Evolutionary conservation across 495 filamentous ascomycete species (phyloP).

Genomic region (Glonium stellatum): DNA sequence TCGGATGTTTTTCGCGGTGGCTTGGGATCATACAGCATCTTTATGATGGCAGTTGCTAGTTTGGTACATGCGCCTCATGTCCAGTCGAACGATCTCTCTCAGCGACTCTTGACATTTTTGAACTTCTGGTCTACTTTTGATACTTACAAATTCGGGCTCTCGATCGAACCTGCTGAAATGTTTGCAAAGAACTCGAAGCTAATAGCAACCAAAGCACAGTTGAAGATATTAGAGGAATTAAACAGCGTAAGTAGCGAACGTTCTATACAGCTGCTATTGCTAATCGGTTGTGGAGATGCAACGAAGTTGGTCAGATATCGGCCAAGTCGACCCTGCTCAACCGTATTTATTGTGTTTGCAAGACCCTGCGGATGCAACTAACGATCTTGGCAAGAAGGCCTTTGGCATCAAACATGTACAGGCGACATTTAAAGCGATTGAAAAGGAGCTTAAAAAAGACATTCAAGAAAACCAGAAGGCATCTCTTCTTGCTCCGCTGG

Average conservation of each 20-base stretch:
- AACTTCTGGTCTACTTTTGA: conserved; percentile 44
- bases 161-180: conserved; percentile 44
- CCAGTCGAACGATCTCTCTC: conserved; percentile 22
- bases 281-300: neutral
- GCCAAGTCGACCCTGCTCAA: conserved; percentile 7
- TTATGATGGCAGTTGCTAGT: conserved; percentile 52
- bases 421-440: conserved; percentile 22
- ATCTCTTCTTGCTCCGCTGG: conserved; percentile 9
- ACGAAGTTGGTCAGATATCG: neutral
- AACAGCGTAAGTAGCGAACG: neutral
- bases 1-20: conserved; percentile 41
- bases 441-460: conserved; percentile 3
- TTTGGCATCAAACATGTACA: conserved; percentile 42
- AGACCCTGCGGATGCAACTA: conserved; percentile 52
- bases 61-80: conserved; percentile 34
- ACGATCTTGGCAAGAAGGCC: conserved; percentile 46
- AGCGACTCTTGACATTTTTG: conserved; percentile 35
- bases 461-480: conserved; percentile 8
- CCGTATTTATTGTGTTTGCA: conserved; percentile 50
- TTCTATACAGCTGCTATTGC: neutral
- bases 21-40: conserved; percentile 44
- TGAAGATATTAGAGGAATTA: conserved; percentile 10
- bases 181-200: conserved; percentile 32
- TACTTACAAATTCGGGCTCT: conserved; percentile 42
- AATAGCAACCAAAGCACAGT: conserved; percentile 6